Conservation (phyloP, 2,329 filamentous ascomycete species). For the Grosmannia huntii region DNA sequence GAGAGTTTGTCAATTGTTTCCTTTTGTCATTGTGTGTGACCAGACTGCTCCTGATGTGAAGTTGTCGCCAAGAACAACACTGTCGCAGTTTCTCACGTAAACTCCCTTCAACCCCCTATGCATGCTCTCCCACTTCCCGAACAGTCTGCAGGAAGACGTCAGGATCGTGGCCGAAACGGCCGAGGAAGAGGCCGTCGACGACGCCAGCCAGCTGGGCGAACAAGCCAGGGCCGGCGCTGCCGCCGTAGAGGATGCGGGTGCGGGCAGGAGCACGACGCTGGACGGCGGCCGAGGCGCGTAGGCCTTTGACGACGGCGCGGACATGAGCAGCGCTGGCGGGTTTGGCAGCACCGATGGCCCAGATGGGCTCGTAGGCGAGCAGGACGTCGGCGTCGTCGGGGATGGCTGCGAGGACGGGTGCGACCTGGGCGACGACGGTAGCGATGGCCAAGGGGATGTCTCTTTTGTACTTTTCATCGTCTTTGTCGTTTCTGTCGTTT, state of each 20-base stretch:
- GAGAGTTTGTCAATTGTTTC: too few relatives aligned
- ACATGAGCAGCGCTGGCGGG: slow-evolving; percentile 65
- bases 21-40: too few relatives aligned
- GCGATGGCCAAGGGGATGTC: slow-evolving; percentile 39
- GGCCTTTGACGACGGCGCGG: slow-evolving; percentile 51
- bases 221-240: slow-evolving; percentile 68
- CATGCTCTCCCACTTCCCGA: slow-evolving; percentile 45
- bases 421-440: slow-evolving; percentile 55
- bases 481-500: not conserved
- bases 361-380: slow-evolving; percentile 78
- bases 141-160: slow-evolving; percentile 60
- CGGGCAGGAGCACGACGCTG: slow-evolving; percentile 31
- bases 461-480: not conserved
- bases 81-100: not conserved
- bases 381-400: slow-evolving; percentile 54
- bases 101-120: not conserved
- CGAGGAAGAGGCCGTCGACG: slow-evolving; percentile 71
- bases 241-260: slow-evolving; percentile 67
- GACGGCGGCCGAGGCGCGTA: slow-evolving; percentile 40
- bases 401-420: slow-evolving; percentile 47
- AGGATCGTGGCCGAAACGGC: slow-evolving; percentile 68
- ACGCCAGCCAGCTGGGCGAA: slow-evolving; percentile 54
- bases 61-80: not conserved
- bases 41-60: not conserved
- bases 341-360: slow-evolving; percentile 67